Base-by-base conservation (phyloP, 768 basidiomycete genomes). In the Kwoniella sp. region DNA sequence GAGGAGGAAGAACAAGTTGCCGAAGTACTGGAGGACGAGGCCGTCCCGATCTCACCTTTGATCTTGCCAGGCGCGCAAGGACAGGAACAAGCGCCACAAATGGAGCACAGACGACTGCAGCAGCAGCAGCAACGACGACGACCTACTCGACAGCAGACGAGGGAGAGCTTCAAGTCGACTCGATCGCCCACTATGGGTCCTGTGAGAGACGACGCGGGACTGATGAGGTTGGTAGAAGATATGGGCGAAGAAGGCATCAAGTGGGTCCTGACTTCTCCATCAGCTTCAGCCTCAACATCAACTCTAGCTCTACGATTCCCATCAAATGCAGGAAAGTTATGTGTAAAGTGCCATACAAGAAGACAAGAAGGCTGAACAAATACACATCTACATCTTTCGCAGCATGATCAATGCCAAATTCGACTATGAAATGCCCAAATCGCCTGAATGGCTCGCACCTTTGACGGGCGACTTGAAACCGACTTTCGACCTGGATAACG, bases 201-300 rank as follows among this genome's bases (percentile, higher is more conserved):
- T 47, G 57, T 65, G 3, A 36, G 37, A 24, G 51, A 61, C 55
- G 36, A 66, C 24, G 24, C 52, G 1, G 64, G 67, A 6, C 52
- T 72, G n/a, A 58, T 69, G 27, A 26, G 64, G 17, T 61, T 73
- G 68, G 53, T 73, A 29, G 65, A 50, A 19, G 70, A 73, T 52
- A 61, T 69, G 68, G 24, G 58, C n/a, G 53, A 55, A 19, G 71
- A 73, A 49, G 71, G 68, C 1, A 30, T 70, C 46, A 70, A 58
- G 63, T 70, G 59, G 29, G 66, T 72, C 17, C 53, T 6, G 26
- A 33, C n/a, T 17, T 33, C n/a, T 30, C 12, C 15, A n/a, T 26
- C 27, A 24, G 13, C 15, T 15, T 36, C 13, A 24, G 1, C 21
- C 33, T 13, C 40, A 44, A 44, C 3, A 9, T 9, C 40, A 44